phyloP scores from a whole-genome alignment of 2,329 filamentous ascomycete species.

The Claviceps sp. region DNA sequence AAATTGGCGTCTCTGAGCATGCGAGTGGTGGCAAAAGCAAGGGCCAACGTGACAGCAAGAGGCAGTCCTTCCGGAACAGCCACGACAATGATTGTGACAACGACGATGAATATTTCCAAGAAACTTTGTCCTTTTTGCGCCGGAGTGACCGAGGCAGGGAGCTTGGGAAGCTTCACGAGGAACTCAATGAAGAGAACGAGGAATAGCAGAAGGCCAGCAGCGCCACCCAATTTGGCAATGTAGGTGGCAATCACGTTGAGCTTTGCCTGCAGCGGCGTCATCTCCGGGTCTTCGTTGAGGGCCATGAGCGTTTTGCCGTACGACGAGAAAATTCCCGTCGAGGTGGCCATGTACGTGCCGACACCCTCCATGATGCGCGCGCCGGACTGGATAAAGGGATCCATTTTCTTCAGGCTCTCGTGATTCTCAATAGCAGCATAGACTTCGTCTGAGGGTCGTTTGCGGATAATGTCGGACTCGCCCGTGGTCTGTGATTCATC shows the following conservation, averaged over 20 bases:
- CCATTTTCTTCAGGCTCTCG: conserved; percentile 56
- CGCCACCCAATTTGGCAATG: conserved; percentile 66
- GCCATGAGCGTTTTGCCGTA: conserved; percentile 66
- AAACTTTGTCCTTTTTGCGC: conserved; percentile 69
- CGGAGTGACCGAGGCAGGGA: conserved; percentile 35
- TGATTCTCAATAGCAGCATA: conserved; percentile 54
- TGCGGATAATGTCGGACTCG: conserved; percentile 63
- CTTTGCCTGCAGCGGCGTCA: conserved; percentile 65
- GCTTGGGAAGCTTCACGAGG: conserved; percentile 49
- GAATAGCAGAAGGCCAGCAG: conserved; percentile 67
- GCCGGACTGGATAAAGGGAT: conserved; percentile 78
- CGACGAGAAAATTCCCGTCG: conserved; percentile 58
- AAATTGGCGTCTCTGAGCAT: conserved; percentile 71
- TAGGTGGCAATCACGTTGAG: conserved; percentile 63
- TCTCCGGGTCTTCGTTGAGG: conserved; percentile 59
- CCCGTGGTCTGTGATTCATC: conserved; percentile 71
- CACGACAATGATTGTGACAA: conserved; percentile 68
- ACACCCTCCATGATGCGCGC: conserved; percentile 65
- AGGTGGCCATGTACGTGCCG: conserved; percentile 61
- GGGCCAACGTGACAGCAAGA: conserved; percentile 61
- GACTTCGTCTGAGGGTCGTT: conserved; percentile 53
- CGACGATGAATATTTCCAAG: conserved; percentile 63
- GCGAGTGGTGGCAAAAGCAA: conserved; percentile 63
- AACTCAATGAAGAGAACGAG: conserved; percentile 79
- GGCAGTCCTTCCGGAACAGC: conserved; percentile 68